Evolutionary conservation across 2,329 filamentous ascomycete genomes (phyloP).

Genomic region (Cladosporium sp.): DNA sequence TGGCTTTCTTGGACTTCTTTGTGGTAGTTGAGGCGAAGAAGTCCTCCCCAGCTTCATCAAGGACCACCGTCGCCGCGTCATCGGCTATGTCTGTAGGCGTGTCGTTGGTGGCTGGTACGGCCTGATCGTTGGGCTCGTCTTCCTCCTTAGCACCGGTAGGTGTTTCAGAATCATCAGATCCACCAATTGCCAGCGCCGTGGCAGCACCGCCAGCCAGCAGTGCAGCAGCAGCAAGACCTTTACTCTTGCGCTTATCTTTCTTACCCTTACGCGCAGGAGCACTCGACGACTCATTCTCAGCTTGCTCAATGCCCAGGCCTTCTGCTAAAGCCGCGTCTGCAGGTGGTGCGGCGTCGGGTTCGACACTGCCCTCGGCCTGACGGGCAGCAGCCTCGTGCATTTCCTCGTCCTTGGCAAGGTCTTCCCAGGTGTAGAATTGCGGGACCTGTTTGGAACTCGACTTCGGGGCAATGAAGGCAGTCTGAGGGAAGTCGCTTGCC

Average conservation of each 20-base stretch:
- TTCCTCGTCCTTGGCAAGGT: slow-evolving; percentile 33
- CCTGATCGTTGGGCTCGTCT: not conserved
- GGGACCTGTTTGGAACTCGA: slow-evolving; percentile 29
- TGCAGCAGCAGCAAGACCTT: slow-evolving; percentile 29
- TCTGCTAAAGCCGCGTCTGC: not conserved
- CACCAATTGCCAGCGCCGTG: slow-evolving; percentile 16
- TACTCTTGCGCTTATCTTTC: slow-evolving; percentile 31
- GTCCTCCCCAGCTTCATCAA: slow-evolving; percentile 12
- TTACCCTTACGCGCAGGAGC: slow-evolving; percentile 27
- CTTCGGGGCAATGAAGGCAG: slow-evolving; percentile 16
- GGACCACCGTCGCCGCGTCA: slow-evolving; percentile 8
- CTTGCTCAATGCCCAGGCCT: slow-evolving; percentile 10
- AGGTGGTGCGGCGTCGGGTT: not conserved
- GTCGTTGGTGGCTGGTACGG: not conserved
- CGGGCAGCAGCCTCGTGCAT: slow-evolving; percentile 16
- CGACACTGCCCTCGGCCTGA: not conserved
- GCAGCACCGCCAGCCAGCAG: slow-evolving; percentile 32
- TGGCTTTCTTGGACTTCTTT: slow-evolving; percentile 28
- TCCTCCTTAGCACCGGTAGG: not conserved
- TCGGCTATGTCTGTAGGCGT: slow-evolving; percentile 3
- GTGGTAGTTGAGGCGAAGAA: slow-evolving; percentile 18
- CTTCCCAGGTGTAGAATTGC: slow-evolving; percentile 42
- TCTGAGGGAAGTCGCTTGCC: slow-evolving; percentile 51
- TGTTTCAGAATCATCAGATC: not conserved
- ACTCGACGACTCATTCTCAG: not conserved